Percentiles rank a stretch among this genome's conserved stretches.
These are phyloP conservation scores for Cladosporium sp. DNA, from an alignment of 2,329 filamentous ascomycete genomes.

Conservation along the genomic window DNA sequence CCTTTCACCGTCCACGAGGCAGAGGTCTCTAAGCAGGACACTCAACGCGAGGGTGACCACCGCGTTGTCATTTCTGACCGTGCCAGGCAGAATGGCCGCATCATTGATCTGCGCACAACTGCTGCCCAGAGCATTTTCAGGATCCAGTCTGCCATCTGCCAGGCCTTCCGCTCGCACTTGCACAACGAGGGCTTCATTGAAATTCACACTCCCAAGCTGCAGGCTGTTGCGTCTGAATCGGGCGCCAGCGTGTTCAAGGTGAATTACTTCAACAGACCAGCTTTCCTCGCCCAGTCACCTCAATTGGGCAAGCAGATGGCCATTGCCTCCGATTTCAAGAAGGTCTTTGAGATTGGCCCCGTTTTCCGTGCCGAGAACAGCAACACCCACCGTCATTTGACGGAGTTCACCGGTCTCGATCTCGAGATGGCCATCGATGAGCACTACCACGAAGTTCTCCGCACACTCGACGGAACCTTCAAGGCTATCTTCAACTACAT, in stretches of 20 bases:
- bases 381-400: slow-evolving; percentile 91
- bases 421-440: slow-evolving; percentile 88
- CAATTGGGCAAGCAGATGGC: slow-evolving; percentile 92
- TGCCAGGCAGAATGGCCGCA: slow-evolving; percentile 73
- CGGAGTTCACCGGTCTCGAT: slow-evolving; percentile 91
- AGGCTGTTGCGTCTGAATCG: slow-evolving; percentile 86
- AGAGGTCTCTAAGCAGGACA: slow-evolving; percentile 60
- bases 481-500: slow-evolving; percentile 75
- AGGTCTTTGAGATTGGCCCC: slow-evolving; percentile 84
- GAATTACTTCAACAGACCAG: slow-evolving; percentile 84
- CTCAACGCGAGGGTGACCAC: slow-evolving; percentile 56
- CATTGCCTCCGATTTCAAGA: slow-evolving; percentile 83
- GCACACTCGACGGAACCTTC: slow-evolving; percentile 74
- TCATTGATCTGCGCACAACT: slow-evolving; percentile 83
- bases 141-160: slow-evolving; percentile 76
- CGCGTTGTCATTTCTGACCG: slow-evolving; percentile 67
- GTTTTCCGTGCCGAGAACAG: slow-evolving; percentile 95
- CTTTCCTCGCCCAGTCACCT: slow-evolving; percentile 87
- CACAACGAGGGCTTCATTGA: slow-evolving; percentile 80
- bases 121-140: slow-evolving; percentile 86
- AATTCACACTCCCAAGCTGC: slow-evolving; percentile 90
- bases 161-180: slow-evolving; percentile 74
- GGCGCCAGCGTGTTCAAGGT: slow-evolving; percentile 89
- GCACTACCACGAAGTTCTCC: slow-evolving; percentile 85
- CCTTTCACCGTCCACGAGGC: slow-evolving; percentile 72